These are phyloP conservation scores for Aspergillus biplanus DNA, from an alignment of 495 filamentous ascomycete species.

Conservation along the genomic window DNA sequence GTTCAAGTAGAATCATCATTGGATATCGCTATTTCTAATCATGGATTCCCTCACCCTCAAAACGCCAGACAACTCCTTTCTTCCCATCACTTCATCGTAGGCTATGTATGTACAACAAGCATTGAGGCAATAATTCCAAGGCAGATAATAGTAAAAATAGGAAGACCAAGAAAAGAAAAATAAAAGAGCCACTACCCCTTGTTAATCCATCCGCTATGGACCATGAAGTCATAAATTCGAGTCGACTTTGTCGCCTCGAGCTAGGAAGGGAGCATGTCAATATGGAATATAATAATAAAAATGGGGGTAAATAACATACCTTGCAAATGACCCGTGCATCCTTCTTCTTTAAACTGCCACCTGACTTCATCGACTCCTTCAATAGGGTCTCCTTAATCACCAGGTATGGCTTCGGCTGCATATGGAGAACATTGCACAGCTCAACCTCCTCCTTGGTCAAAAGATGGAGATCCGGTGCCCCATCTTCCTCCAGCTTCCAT, in stretches of 20 bases:
- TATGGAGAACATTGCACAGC: slow-evolving; percentile 76
- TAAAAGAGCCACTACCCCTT: slow-evolving; percentile 54
- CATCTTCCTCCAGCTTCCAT: slow-evolving; percentile 73
- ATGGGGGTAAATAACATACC: slow-evolving; percentile 37
- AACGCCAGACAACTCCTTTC: slow-evolving; percentile 1
- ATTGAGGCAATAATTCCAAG: neutral
- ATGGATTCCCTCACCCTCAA: neutral
- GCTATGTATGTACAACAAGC: slow-evolving; percentile 13
- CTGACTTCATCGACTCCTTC: slow-evolving; percentile 84
- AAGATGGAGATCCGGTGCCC: slow-evolving; percentile 78
- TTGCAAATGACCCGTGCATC: slow-evolving; percentile 72
- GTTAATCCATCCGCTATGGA: slow-evolving; percentile 87
- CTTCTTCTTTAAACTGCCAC: slow-evolving; percentile 89
- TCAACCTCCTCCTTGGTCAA: slow-evolving; percentile 83
- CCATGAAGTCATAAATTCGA: slow-evolving; percentile 92
- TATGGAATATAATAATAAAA: neutral
- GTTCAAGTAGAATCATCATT: neutral
- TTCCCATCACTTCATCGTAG: neutral
- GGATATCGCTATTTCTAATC: neutral
- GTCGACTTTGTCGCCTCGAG: slow-evolving; percentile 67
- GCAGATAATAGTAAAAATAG: slow-evolving; percentile 17
- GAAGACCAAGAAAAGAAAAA: slow-evolving; percentile 29
- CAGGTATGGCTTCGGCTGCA: slow-evolving; percentile 92
- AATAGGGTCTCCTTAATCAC: slow-evolving; percentile 90
- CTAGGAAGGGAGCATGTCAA: slow-evolving; percentile 34